Base-by-base conservation (phyloP, 1,284 basidiomycete genomes). In the Malassezia equina region DNA sequence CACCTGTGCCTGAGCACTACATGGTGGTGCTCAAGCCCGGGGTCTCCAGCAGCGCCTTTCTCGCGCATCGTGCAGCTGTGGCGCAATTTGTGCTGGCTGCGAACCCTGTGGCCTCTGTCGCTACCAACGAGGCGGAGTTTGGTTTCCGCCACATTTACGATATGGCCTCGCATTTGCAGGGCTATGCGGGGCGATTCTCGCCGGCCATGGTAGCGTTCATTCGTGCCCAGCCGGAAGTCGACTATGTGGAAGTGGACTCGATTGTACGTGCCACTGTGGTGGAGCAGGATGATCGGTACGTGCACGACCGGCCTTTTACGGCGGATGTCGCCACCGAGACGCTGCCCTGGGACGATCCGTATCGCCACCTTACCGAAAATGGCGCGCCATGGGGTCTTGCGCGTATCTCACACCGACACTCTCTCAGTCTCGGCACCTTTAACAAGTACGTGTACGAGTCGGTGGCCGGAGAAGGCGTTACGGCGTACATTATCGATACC, bases 381-480 rank as follows among this genome's bases (percentile, higher is more conserved):
- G 77, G 80, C 28, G 88, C 93, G 21, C 90, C 93, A 52, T 96
- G 94, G 94, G 90, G 94, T 75, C 84, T 99, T 36, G 91, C 93
- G 44, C 87, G 94, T 56, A 83, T 98, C 73, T 91, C 88, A 63
- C 94, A 99, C 78, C 84, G 90, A 52, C 66, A 79, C 21, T 82
- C 78, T 69, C 83, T 99, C 24, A 78, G 79, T 24, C 84, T 98
- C 63, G 78, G 82, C 53, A 96, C 88, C 25, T 96, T 95, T 80
- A 84, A 80, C 65, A 83, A 83, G 76, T 99, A 96, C 77, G 78
- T 83, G 53, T 90, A 87, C 75, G 80, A 90, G 59, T 29, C 76
- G 1, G 55, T 80, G 7, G 90, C 85, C 41, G 94, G 93, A 52
- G 84, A 88, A 52, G 93, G 93, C 66, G 91, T 98, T 28, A 88